Evolutionary conservation across 805 yeast genomes (phyloP).

Genomic region (Pichia californica): DNA sequence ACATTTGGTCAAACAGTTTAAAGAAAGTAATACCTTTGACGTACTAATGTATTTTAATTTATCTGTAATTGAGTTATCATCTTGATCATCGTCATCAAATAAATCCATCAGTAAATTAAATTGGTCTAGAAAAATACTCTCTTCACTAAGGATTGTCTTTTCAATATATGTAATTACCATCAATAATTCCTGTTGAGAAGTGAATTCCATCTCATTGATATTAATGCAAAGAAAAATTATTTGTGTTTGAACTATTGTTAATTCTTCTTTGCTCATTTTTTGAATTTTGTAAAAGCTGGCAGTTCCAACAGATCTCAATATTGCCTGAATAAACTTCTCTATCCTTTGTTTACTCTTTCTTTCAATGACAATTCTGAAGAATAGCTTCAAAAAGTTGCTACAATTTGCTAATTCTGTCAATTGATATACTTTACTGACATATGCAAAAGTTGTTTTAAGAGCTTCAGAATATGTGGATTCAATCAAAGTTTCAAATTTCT

Average conservation of each 20-base stretch:
- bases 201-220: conserved; percentile 34
- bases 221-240: conserved; percentile 33
- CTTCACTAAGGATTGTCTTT: conserved; percentile 35
- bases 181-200: conserved; percentile 46
- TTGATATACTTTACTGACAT: conserved; percentile 26
- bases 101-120: conserved; percentile 11
- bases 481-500: conserved; percentile 64
- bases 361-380: conserved; percentile 38
- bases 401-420: conserved; percentile 26
- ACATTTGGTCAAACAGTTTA: conserved; percentile 13
- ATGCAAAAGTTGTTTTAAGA: conserved; percentile 44
- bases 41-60: conserved; percentile 11
- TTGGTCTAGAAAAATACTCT: conserved; percentile 24
- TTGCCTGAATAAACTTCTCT: conserved; percentile 34
- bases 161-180: conserved; percentile 39
- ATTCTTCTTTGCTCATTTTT: conserved; percentile 3
- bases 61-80: conserved; percentile 6
- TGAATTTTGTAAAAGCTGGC: conserved; percentile 16
- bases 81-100: conserved; percentile 14
- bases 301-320: conserved; percentile 28
- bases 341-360: conserved; percentile 31
- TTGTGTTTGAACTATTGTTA: conserved; percentile 21
- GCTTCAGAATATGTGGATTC: conserved; percentile 64
- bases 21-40: conserved; percentile 15
- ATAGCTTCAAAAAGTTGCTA: conserved; percentile 30